phyloP scores from a whole-genome alignment of 2,329 filamentous ascomycete species.

The Beauveria rudraprayagi region DNA sequence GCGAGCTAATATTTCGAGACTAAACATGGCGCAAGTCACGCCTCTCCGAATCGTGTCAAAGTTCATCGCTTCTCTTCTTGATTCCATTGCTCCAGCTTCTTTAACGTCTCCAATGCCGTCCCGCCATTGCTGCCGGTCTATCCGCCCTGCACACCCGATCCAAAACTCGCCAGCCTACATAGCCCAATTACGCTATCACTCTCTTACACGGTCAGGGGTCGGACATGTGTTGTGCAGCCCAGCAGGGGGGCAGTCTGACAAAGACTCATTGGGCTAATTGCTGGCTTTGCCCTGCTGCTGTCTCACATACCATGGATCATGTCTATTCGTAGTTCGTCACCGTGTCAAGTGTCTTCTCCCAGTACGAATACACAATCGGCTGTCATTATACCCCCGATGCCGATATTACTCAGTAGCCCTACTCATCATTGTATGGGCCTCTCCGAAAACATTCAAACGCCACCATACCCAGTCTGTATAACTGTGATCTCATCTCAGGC shows the following conservation, averaged over 20 bases:
- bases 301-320: constrained; percentile 7
- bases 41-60: neutral
- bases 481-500: neutral
- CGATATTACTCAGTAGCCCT: neutral
- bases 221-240: neutral
- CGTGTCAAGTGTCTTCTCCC: neutral
- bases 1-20: neutral
- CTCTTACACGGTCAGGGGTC: neutral
- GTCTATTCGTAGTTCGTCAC: constrained; percentile 3
- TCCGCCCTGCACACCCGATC: neutral
- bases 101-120: neutral
- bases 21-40: neutral
- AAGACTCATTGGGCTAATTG: neutral
- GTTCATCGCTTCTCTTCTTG: neutral
- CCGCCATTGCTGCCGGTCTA: neutral
- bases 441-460: neutral
- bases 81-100: neutral
- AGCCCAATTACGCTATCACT: neutral
- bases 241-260: neutral
- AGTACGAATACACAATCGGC: neutral
- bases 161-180: neutral
- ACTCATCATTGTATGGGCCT: neutral
- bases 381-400: neutral
- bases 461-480: neutral
- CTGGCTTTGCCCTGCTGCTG: neutral